Percentiles rank a stretch among this genome's conserved stretches.
phyloP scores from a whole-genome alignment of 148 eudicot species.

The Rhododendron ferrugineum region DNA sequence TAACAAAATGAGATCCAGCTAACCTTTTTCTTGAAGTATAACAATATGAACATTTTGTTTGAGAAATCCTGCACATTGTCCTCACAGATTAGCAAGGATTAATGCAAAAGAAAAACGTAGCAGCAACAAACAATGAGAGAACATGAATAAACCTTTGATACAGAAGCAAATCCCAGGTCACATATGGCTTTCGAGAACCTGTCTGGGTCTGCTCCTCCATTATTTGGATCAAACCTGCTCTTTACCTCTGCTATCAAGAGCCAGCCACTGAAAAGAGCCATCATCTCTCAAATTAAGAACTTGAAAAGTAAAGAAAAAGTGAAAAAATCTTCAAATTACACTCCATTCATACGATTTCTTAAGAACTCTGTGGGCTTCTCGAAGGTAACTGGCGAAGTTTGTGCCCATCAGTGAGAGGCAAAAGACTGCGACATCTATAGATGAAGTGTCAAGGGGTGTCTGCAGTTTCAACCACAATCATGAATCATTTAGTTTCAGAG shows the following conservation, averaged over 20 bases:
- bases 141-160: slow-evolving; percentile 42
- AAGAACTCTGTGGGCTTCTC: slow-evolving; percentile 88
- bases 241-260: slow-evolving; percentile 96
- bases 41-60: slow-evolving; percentile 82
- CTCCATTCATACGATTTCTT: slow-evolving; percentile 49
- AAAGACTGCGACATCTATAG: slow-evolving; percentile 81
- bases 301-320: not conserved
- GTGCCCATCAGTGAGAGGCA: slow-evolving; percentile 98
- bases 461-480: slow-evolving; percentile 28
- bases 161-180: slow-evolving; percentile 56
- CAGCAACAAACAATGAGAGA: not conserved
- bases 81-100: not conserved
- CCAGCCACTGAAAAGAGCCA: slow-evolving; percentile 61
- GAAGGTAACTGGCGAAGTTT: slow-evolving; percentile 61
- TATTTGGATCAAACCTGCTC: slow-evolving; percentile 83
- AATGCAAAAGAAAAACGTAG: not conserved
- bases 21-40: slow-evolving; percentile 81
- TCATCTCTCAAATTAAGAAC: slow-evolving; percentile 1
- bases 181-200: slow-evolving; percentile 66
- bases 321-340: not conserved
- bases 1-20: not conserved
- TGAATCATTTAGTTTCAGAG: not conserved
- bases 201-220: slow-evolving; percentile 86
- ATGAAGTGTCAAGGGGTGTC: slow-evolving; percentile 78
- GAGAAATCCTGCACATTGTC: slow-evolving; percentile 70